Base-by-base conservation (phyloP, 805 yeast genomes). In the Candida railenensis region DNA sequence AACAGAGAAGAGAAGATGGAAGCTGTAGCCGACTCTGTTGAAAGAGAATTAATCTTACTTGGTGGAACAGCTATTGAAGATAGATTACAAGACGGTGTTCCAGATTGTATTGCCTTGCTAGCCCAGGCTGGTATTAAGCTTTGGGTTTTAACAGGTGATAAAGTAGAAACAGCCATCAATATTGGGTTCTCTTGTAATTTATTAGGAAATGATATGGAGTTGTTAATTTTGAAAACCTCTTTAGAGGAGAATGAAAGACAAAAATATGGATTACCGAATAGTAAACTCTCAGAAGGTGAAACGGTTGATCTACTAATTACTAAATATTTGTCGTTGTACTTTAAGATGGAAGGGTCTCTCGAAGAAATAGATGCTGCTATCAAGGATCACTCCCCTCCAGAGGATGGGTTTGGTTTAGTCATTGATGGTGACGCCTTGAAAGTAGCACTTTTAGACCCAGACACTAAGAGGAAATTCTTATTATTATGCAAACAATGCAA, bases 41-140 rank as follows among this genome's bases (percentile, higher is more conserved):
- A 87, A 63, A 70, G 79, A 39, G 83, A 83, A 36, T 69, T 87
- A 54, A 73, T 71, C 14, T 67, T 87, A 44, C 65, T 87, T 20
- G 95, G 95, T 56, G 94, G 94, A 52, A 87, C 95, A 36, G 94
- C 94, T 28, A 87, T 87, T 63, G 95, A 87, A 63, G 95, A 87
- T 70, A 74, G 90, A 61, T 68, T 87, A 50, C 95, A 87, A 65
- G 89, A 85, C 55, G 94, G 94, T 68, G 95, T 87, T 45, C 92
- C 94, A 2, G 94, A 86, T 55, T 78, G 92, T 14, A 87, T 87
- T 58, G 79, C 83, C 5, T 61, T 82, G 4, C 69, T 87, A 46
- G 86, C 80, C 14, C 73, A 81, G 52, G 94, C 94, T 5, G 94
- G 95, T 61, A 84, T 87, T 46, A 87, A 87, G 62, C 68, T 87